These are phyloP conservation scores for Plicaturopsis crispa DNA, from an alignment of 768 basidiomycete species.

Conservation along the genomic window DNA sequence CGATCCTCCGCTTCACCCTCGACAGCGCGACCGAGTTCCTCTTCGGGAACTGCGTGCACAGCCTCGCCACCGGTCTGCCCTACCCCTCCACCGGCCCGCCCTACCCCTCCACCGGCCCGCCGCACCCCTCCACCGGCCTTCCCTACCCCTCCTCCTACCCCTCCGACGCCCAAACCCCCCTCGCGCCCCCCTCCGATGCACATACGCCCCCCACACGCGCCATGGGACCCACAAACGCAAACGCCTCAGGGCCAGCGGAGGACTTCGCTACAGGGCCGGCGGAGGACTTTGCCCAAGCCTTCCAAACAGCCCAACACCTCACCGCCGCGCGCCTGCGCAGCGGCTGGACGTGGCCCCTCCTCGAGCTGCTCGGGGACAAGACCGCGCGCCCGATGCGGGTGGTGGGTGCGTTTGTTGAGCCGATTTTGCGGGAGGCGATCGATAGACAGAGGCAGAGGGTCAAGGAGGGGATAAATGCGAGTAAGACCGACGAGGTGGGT, in stretches of 20 bases:
- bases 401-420: constrained; percentile 36
- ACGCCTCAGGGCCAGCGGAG: constrained; percentile 19
- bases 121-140: constrained; percentile 6
- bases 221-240: constrained; percentile 11
- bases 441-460: too few species aligned
- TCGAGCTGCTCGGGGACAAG: constrained; percentile 40
- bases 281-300: constrained; percentile 40
- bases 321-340: constrained; percentile 34
- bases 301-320: constrained; percentile 37
- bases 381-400: constrained; percentile 42
- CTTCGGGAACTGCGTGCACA: constrained; percentile 51
- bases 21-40: constrained; percentile 64
- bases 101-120: constrained; percentile 10
- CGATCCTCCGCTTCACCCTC: constrained; percentile 56
- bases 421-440: constrained; percentile 32
- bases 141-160: constrained; percentile 4
- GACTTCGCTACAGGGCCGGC: too few species aligned
- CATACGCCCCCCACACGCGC: too few species aligned
- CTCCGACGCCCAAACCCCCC: not conserved
- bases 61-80: constrained; percentile 41
- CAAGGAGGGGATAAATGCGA: too few species aligned
- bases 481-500: not conserved
- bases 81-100: constrained; percentile 39
- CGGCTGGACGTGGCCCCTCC: constrained; percentile 47
- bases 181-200: not conserved